Percentiles rank a stretch among this genome's conserved stretches.
Evolutionary conservation across 768 basidiomycete species (phyloP).

Genomic region (Leucosporidium scottii): DNA sequence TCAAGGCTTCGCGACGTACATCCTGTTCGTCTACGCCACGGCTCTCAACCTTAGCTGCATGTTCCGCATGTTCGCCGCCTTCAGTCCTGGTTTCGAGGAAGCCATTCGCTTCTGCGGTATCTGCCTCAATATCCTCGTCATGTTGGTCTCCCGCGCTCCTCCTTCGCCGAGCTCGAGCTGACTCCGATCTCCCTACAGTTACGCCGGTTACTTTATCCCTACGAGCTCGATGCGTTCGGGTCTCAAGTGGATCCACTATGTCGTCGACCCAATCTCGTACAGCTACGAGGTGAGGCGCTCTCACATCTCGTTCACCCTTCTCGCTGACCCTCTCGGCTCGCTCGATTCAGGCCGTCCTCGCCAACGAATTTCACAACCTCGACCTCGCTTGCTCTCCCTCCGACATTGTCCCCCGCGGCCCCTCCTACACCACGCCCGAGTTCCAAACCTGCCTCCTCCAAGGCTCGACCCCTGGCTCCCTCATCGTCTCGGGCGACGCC

Average conservation of each 20-base stretch:
- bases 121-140: conserved; percentile 33
- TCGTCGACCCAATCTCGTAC: conserved; percentile 38
- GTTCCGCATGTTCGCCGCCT: conserved; percentile 32
- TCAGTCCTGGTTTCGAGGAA: conserved; percentile 26
- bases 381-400: conserved; percentile 22
- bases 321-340: not conserved
- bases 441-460: conserved; percentile 30
- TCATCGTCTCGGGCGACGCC: conserved; percentile 51
- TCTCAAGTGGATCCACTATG: conserved; percentile 34
- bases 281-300: conserved; percentile 32
- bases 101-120: conserved; percentile 33
- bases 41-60: conserved; percentile 33
- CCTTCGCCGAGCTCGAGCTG: conserved; percentile 41
- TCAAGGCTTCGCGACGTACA: conserved; percentile 19
- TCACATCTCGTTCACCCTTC: not conserved
- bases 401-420: conserved; percentile 33
- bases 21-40: conserved; percentile 31
- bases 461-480: conserved; percentile 52
- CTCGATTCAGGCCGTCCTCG: conserved; percentile 28
- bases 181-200: not conserved
- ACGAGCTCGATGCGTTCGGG: conserved; percentile 30
- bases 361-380: conserved; percentile 31
- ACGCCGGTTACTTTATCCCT: conserved; percentile 33
- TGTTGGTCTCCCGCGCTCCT: conserved; percentile 27
- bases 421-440: conserved; percentile 14